A percentile compares a stretch with the other conserved stretches of the same genome.
These are phyloP conservation scores for Saturnispora zaruensis DNA, from an alignment of 805 yeast species.

Conservation along the genomic window DNA sequence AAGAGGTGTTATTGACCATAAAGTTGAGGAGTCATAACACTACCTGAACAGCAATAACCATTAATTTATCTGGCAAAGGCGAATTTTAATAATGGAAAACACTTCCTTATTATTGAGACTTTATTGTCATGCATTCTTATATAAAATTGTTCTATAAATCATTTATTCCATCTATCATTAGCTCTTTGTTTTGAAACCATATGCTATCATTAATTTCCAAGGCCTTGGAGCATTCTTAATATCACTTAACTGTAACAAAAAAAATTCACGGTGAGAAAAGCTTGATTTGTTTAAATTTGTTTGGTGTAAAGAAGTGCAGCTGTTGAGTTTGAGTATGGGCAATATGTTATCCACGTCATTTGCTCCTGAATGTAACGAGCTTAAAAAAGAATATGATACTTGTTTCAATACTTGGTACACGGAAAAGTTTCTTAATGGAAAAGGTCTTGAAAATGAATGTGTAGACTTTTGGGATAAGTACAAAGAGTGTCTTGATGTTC, in stretches of 20 bases:
- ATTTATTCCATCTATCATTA: too few relatives aligned
- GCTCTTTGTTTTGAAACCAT: too few relatives aligned
- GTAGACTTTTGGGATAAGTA: constrained; percentile 82
- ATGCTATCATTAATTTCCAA: too few relatives aligned
- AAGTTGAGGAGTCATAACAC: constrained; percentile 18
- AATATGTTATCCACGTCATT: constrained; percentile 75
- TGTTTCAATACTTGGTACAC: constrained; percentile 96
- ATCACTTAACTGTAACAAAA: too few relatives aligned
- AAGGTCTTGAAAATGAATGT: constrained; percentile 73
- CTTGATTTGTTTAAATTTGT: background rate
- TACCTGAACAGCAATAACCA: background rate
- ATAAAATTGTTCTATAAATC: too few relatives aligned
- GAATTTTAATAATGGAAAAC: too few relatives aligned
- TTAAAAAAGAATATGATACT: constrained; percentile 78
- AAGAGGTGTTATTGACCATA: constrained; percentile 51
- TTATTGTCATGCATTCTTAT: too few relatives aligned
- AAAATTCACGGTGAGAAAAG: background rate
- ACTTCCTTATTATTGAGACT: too few relatives aligned
- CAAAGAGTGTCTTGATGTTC: constrained; percentile 74
- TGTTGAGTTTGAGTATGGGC: constrained; percentile 40
- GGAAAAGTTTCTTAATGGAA: constrained; percentile 65
- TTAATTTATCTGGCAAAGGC: too few relatives aligned
- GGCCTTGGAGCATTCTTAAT: too few relatives aligned
- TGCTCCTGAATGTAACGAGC: constrained; percentile 93
- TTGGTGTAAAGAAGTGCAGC: background rate